Conservation (phyloP, 768 basidiomycete genomes). For the Suillus bovinus region DNA sequence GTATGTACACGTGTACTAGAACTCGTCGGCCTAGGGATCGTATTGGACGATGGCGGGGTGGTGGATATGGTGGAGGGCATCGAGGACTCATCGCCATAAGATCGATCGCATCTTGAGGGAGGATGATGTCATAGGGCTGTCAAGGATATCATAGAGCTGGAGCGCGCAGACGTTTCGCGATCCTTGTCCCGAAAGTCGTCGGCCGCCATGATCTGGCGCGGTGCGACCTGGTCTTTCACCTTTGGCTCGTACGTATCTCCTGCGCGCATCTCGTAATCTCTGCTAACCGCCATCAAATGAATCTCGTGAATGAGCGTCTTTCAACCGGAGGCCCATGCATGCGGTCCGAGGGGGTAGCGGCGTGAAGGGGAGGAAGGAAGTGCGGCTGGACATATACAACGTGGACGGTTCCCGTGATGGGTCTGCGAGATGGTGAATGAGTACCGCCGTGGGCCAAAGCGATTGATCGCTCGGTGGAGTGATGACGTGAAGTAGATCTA, state of each 20-base stretch:
- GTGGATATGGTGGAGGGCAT: conserved; percentile 24
- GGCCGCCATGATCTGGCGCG: conserved; percentile 21
- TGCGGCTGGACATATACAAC: conserved; percentile 29
- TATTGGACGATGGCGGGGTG: conserved; percentile 15
- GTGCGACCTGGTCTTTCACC: conserved; percentile 29
- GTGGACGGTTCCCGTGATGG: conserved; percentile 18
- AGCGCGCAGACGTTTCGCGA: conserved; percentile 29
- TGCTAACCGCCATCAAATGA: conserved; percentile 21
- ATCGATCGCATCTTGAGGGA: conserved; percentile 46
- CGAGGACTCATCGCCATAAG: conserved; percentile 28
- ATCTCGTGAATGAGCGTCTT: conserved; percentile 24
- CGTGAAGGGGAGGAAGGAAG: conserved; percentile 29
- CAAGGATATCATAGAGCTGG: conserved; percentile 51
- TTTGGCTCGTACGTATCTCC: conserved; percentile 20
- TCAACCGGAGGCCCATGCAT: conserved; percentile 21
- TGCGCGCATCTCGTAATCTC: conserved; percentile 24
- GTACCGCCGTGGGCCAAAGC: conserved; percentile 30
- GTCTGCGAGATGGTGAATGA: conserved; percentile 22
- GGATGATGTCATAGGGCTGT: conserved; percentile 41
- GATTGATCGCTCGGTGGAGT: conserved; percentile 23
- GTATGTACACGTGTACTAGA: conserved; percentile 10
- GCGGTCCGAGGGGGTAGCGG: conserved; percentile 28
- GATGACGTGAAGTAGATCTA: conserved; percentile 29
- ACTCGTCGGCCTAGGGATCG: conserved; percentile 25
- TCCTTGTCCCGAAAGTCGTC: conserved; percentile 27